Evolutionary conservation across 176 grass and related monocot genomes (phyloP).

Genomic region (Saccharum officinarum): DNA sequence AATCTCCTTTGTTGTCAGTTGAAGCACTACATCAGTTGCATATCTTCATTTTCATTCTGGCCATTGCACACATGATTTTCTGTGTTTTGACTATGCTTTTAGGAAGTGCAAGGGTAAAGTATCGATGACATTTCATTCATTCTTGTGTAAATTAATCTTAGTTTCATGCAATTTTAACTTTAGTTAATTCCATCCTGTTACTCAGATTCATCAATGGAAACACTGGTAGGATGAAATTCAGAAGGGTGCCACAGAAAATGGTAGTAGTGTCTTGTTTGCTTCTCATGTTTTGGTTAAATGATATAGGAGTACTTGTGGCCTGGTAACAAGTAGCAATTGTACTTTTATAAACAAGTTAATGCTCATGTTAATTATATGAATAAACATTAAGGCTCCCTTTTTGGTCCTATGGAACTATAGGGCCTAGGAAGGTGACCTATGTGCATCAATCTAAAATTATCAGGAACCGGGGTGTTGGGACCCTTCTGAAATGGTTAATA

Average conservation of each 20-base stretch:
- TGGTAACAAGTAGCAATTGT: background rate
- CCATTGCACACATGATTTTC: constrained; percentile 78
- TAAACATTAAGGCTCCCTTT: constrained; percentile 12
- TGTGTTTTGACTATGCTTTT: constrained; percentile 83
- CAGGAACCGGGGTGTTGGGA: background rate
- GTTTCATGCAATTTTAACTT: background rate
- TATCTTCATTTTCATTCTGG: constrained; percentile 78
- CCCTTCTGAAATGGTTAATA: too few relatives aligned
- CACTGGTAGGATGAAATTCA: constrained; percentile 78
- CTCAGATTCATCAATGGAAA: constrained; percentile 90
- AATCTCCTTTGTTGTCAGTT: too few relatives aligned
- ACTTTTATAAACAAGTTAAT: background rate
- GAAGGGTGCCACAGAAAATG: constrained; percentile 51
- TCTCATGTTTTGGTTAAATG: constrained; percentile 13
- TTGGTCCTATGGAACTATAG: constrained; percentile 34
- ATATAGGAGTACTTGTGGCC: background rate
- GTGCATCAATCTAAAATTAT: constrained; percentile 85
- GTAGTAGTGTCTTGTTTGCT: constrained; percentile 41
- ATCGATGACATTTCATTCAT: background rate
- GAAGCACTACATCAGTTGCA: too few relatives aligned
- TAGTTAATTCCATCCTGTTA: background rate
- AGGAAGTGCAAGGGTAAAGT: constrained; percentile 68
- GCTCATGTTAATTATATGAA: background rate
- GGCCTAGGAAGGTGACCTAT: constrained; percentile 53
- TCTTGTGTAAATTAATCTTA: background rate